phyloP scores from a whole-genome alignment of 208 protist genomes.

The Zelonia costaricensis region DNA sequence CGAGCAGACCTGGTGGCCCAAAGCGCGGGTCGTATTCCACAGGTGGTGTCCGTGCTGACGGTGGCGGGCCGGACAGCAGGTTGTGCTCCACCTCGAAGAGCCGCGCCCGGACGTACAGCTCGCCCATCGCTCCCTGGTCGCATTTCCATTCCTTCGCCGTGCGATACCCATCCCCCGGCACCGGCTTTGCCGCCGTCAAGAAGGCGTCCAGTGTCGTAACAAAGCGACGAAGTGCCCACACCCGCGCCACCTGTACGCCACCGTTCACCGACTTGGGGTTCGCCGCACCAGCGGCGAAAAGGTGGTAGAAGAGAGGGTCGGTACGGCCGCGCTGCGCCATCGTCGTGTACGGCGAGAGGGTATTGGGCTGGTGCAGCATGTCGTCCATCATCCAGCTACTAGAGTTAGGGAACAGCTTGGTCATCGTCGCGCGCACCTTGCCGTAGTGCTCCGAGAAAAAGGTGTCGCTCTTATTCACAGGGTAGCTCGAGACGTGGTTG shows the following conservation, averaged over 20 bases:
- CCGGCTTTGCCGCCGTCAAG: slow-evolving; percentile 13
- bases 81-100: slow-evolving; percentile 33
- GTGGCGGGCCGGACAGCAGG: slow-evolving; percentile 20
- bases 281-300: slow-evolving; percentile 4
- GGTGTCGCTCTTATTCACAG: neutral
- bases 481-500: slow-evolving; percentile 21
- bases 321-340: neutral
- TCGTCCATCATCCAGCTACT: slow-evolving; percentile 13
- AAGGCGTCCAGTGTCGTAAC: slow-evolving; percentile 14
- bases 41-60: neutral
- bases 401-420: neutral
- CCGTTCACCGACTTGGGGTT: slow-evolving; percentile 28
- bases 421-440: slow-evolving; percentile 4
- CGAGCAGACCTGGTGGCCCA: slow-evolving; percentile 12
- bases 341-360: slow-evolving; percentile 4
- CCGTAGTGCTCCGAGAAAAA: slow-evolving; percentile 4
- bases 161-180: slow-evolving; percentile 13
- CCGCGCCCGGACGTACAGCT: slow-evolving; percentile 31
- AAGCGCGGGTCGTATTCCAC: slow-evolving; percentile 5
- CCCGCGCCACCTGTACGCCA: slow-evolving; percentile 32
- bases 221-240: slow-evolving; percentile 31
- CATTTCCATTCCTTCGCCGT: slow-evolving; percentile 26
- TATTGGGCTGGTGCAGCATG: slow-evolving; percentile 9
- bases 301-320: slow-evolving; percentile 26
- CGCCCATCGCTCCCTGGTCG: slow-evolving; percentile 30